Percentiles rank a stretch among this genome's conserved stretches.
Conservation (phyloP, 208 protist species). For the Trypanosomatidae sp. region DNA sequence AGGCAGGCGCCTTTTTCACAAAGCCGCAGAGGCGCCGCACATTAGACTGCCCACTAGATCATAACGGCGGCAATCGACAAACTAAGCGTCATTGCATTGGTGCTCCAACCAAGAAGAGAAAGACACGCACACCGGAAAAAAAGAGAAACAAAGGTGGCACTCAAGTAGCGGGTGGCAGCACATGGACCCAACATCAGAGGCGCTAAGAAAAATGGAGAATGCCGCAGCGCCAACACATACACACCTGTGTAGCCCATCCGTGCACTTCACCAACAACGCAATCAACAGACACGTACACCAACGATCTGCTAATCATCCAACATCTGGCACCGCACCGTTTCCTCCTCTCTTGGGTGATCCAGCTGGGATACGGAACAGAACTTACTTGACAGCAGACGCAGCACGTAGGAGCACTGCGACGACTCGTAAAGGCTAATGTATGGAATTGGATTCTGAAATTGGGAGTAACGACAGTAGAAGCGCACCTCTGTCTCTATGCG, state of each 20-base stretch:
- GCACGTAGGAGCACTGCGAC: constrained; percentile 47
- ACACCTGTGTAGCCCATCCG: neutral
- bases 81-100: neutral
- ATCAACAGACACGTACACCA: too few relatives aligned
- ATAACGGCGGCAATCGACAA: neutral
- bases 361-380: constrained; percentile 36
- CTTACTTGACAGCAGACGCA: constrained; percentile 18
- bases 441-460: constrained; percentile 24
- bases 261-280: neutral
- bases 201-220: neutral
- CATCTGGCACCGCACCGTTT: constrained; percentile 41
- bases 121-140: neutral
- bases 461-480: constrained; percentile 25
- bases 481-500: constrained; percentile 24
- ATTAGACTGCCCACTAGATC: neutral
- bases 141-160: neutral
- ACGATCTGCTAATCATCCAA: constrained; percentile 11
- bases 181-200: neutral
- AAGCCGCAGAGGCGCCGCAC: neutral
- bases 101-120: neutral
- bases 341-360: constrained; percentile 11
- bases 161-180: neutral
- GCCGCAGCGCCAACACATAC: neutral
- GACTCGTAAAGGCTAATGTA: constrained; percentile 23
- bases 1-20: neutral